These are phyloP conservation scores for Eucalyptus marginata DNA, from an alignment of 345 rosid species.

Conservation along the genomic window DNA sequence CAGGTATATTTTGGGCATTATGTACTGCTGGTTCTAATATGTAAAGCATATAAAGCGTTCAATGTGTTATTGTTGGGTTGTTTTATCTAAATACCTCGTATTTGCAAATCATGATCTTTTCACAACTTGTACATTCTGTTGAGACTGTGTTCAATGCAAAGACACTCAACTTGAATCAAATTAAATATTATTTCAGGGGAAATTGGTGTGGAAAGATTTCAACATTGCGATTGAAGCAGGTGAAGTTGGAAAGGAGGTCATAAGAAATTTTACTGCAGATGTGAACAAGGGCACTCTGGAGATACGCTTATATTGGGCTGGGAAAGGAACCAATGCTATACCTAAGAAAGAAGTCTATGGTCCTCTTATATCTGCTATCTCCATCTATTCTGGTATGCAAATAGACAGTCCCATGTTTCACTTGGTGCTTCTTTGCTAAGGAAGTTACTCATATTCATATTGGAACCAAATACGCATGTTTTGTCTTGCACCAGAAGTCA, in stretches of 20 bases:
- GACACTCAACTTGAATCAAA: too few species aligned
- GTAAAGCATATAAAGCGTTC: background rate
- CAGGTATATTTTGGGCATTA: background rate
- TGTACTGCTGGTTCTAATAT: background rate
- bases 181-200: constrained; percentile 16
- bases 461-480: background rate
- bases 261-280: background rate
- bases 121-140: background rate
- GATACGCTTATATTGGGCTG: constrained; percentile 5
- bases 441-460: background rate
- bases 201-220: constrained; percentile 34
- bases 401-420: background rate
- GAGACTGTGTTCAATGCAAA: background rate
- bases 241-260: constrained; percentile 19
- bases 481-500: too few species aligned
- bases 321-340: background rate
- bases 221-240: constrained; percentile 35
- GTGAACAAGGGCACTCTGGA: constrained; percentile 12
- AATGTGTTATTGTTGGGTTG: background rate
- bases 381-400: background rate
- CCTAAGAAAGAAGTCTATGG: constrained; percentile 43
- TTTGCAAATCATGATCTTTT: background rate
- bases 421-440: background rate
- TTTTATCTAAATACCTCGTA: background rate
- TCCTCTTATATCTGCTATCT: constrained; percentile 53